Evolutionary conservation across 2,329 filamentous ascomycete genomes (phyloP), one percentile per base, ranked within the genome.

Genomic region (Curvularia eragrostidis): DNA sequence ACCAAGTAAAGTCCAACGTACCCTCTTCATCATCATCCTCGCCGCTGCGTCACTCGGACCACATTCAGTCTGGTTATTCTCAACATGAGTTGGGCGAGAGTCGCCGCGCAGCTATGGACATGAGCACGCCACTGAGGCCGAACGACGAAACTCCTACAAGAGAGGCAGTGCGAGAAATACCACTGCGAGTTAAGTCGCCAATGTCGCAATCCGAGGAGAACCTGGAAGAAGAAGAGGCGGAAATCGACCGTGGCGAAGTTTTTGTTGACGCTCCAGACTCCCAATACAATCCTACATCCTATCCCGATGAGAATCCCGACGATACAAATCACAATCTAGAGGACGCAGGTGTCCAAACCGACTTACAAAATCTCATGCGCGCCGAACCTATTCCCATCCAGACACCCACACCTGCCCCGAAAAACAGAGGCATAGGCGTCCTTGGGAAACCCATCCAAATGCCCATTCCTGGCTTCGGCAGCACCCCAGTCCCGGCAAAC

Each of bases 1-100:
- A 97, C 68, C 95, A 98, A 76, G 94, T 99, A 68, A 96, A 95
- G 77, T 90, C 89, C 67, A 97, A 94, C 69, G 86, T 83, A 8
- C 77, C 87, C 10, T 87, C 89, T 18, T 87, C 89, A 0, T 77
- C 36, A 80, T 87, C 38, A 75, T 84, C 69, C 5, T 78, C 69
- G 18, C 74, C 77, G 1, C 61, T 74, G 18, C 77, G 75, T 38
- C 74, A 77, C 15, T 66, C 78, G 8, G 58, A 74, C 24, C 73
- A 75, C 49, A 67, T 72, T 42, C 60, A 74, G 13, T 63, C 68
- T 1, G 65, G 61, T 10, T 72, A 73, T 54, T 66, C 65, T 2
- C 54, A 60, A 41, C 62, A 66, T 42, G 56, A 58, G 24, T 55
- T 73, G 39, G 83, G 84, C 10, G 58, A 59, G 7, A 86, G 83